Evolutionary conservation across 2,329 filamentous ascomycete genomes (phyloP).

Genomic region (Penicillium sp.): DNA sequence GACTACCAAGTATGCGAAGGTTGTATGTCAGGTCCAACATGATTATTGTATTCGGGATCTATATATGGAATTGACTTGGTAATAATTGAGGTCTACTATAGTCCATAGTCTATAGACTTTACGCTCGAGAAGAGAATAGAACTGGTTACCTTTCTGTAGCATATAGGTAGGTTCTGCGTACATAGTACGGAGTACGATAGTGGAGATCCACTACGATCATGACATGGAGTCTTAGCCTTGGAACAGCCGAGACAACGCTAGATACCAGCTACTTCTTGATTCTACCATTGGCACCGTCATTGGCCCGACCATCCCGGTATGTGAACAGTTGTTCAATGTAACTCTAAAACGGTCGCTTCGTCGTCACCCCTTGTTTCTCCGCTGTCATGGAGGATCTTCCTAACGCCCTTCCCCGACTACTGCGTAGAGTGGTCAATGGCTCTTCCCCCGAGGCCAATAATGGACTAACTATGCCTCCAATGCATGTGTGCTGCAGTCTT

Average conservation of each 20-base stretch:
- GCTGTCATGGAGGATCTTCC: conserved; percentile 5
- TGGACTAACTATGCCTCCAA: background rate
- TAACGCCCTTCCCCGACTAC: background rate
- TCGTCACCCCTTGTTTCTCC: conserved; percentile 19
- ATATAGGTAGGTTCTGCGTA: no score
- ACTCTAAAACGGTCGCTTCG: conserved; percentile 20
- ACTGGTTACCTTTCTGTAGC: no score
- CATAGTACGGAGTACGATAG: no score
- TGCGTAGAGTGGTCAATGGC: conserved; percentile 8
- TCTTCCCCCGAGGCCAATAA: background rate
- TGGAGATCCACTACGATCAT: background rate
- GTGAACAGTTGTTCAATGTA: conserved; percentile 20
- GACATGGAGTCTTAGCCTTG: background rate
- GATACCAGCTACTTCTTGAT: background rate
- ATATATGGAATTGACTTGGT: background rate
- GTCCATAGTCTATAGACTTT: no score
- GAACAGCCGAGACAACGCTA: background rate
- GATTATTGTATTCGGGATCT: no score
- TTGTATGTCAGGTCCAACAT: background rate
- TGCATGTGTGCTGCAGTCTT: background rate
- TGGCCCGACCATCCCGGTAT: conserved; percentile 4
- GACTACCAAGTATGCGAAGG: background rate
- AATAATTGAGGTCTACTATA: no score
- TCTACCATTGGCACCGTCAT: background rate
- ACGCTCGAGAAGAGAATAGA: no score